Percentiles rank a stretch among this genome's conserved stretches.
Conservation (phyloP, 1,139 yeast genomes). For the Suhomyces yuchorum region DNA sequence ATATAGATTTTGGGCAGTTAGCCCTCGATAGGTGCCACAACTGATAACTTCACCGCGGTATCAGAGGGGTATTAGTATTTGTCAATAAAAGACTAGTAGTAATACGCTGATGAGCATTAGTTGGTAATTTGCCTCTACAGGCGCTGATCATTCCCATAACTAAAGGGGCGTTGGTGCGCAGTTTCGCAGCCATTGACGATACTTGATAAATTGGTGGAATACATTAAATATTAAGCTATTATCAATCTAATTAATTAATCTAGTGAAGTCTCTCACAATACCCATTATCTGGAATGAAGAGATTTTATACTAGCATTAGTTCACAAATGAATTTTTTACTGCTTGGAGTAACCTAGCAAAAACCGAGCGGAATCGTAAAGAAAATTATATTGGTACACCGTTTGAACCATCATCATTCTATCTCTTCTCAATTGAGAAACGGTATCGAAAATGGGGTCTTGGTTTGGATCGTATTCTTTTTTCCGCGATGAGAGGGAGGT, state of each 20-base stretch:
- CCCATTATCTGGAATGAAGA: no score
- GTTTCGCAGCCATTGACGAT: conserved; percentile 5
- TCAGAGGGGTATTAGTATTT: no score
- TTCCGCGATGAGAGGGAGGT: neutral
- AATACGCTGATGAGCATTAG: no score
- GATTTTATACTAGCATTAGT: neutral
- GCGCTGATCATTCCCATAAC: no score
- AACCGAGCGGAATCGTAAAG: conserved; percentile 35
- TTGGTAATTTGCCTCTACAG: no score
- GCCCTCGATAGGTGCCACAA: no score
- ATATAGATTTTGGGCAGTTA: no score
- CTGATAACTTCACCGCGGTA: no score
- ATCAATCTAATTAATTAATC: neutral
- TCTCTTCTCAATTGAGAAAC: conserved; percentile 52
- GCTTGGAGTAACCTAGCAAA: conserved; percentile 5
- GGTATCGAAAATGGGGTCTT: conserved; percentile 33
- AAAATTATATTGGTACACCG: conserved; percentile 55
- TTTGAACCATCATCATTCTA: conserved; percentile 72
- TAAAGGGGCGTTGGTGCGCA: neutral
- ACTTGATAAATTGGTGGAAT: neutral
- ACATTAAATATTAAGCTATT: neutral
- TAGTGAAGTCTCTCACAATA: neutral
- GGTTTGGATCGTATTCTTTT: conserved; percentile 11
- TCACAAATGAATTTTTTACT: neutral
- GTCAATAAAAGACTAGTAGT: no score